Evolutionary conservation across 2,329 filamentous ascomycete genomes (phyloP).

Genomic region (Fusarium chaquense): DNA sequence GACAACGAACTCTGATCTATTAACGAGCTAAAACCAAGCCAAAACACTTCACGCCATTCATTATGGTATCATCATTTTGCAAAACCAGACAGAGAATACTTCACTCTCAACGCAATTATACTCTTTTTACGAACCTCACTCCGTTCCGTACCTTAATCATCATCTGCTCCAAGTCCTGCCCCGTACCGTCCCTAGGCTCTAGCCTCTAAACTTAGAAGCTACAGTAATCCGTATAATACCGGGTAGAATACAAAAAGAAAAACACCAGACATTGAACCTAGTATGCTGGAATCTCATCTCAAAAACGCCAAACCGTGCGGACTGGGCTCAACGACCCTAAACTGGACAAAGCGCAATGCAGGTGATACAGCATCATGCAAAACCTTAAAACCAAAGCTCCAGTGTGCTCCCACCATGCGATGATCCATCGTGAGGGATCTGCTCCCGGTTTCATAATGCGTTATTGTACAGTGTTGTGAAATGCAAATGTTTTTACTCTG

Average conservation of each 20-base stretch:
- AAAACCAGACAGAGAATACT: not conserved
- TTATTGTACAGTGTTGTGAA: constrained; percentile 45
- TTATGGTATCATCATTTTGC: constrained; percentile 17
- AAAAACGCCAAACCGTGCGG: constrained; percentile 41
- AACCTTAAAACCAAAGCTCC: constrained; percentile 43
- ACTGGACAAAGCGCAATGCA: constrained; percentile 29
- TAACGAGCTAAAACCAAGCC: constrained; percentile 1
- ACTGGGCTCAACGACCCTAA: constrained; percentile 16
- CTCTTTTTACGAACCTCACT: constrained; percentile 45
- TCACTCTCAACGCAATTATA: constrained; percentile 33
- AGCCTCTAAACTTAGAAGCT: constrained; percentile 27
- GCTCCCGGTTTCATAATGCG: constrained; percentile 45
- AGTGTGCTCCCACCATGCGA: constrained; percentile 37
- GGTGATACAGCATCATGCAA: constrained; percentile 37
- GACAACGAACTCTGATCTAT: constrained; percentile 6
- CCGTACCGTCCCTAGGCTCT: constrained; percentile 13
- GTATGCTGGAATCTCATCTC: constrained; percentile 31
- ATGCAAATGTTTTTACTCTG: constrained; percentile 30
- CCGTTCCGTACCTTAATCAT: constrained; percentile 16
- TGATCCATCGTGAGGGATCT: constrained; percentile 38
- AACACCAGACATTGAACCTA: constrained; percentile 35
- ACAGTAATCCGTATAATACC: constrained; percentile 33
- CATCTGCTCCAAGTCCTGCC: constrained; percentile 29
- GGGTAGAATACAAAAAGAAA: constrained; percentile 39
- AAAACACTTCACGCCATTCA: constrained; percentile 2